A percentile compares a stretch with the other conserved stretches of the same genome.
phyloP scores from a whole-genome alignment of 2,329 filamentous ascomycete genomes.

The Venturia aucupariae region DNA sequence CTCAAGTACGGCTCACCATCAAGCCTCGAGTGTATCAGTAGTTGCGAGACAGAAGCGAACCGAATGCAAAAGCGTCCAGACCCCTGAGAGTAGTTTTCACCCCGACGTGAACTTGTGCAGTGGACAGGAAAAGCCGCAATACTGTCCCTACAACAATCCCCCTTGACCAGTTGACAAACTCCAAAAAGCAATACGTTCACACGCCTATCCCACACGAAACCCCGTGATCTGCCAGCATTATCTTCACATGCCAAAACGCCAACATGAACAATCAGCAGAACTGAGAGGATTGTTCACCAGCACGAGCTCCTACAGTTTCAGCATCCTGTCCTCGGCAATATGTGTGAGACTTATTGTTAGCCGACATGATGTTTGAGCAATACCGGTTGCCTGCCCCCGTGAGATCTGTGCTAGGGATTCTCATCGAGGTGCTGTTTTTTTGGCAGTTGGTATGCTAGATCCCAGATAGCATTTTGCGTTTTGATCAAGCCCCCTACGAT shows the following conservation, averaged over 20 bases:
- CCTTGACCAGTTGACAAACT: background rate
- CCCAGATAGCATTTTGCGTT: no score
- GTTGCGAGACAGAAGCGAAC: no score
- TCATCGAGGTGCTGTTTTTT: conserved; percentile 31
- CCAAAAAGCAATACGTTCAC: background rate
- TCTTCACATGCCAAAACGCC: background rate
- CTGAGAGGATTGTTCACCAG: background rate
- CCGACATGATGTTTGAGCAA: conserved; percentile 10
- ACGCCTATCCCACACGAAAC: background rate
- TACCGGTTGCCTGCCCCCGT: conserved; percentile 18
- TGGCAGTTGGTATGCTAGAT: conserved; percentile 31
- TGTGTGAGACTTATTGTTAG: background rate
- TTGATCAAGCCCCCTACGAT: no score
- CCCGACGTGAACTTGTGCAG: no score
- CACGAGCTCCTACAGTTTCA: background rate
- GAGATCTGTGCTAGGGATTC: conserved; percentile 24
- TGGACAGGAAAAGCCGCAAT: no score
- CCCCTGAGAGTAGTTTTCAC: no score
- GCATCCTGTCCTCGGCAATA: background rate
- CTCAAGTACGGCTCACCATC: no score
- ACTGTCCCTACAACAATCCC: background rate
- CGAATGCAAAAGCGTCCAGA: no score
- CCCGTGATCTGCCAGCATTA: background rate
- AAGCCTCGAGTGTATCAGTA: no score
- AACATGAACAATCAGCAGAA: background rate